These are phyloP conservation scores for Immersiella caudata DNA, from an alignment of 495 filamentous ascomycete species.

Conservation along the genomic window DNA sequence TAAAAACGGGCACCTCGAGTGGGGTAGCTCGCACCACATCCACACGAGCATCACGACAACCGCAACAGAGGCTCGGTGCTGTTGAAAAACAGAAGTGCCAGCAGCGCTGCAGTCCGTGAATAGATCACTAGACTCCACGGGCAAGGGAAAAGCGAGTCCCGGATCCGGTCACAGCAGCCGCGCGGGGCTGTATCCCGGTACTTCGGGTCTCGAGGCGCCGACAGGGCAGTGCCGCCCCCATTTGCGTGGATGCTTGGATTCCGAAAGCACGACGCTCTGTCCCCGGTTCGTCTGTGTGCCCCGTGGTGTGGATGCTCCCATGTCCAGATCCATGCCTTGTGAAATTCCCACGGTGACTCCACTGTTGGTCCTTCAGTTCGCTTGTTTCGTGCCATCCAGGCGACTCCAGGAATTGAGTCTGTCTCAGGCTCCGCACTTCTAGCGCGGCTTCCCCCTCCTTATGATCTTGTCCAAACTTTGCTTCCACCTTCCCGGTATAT, in stretches of 20 bases:
- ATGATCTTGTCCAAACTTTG: constrained; percentile 1
- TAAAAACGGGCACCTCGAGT: not conserved
- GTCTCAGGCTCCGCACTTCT: constrained; percentile 4
- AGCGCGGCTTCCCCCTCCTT: not conserved
- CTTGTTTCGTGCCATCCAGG: constrained; percentile 8
- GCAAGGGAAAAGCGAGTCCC: not conserved
- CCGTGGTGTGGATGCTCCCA: constrained; percentile 9
- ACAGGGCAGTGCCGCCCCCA: not conserved
- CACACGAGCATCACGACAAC: not conserved
- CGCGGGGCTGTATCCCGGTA: constrained; percentile 1
- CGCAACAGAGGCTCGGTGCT: not conserved
- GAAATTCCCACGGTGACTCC: constrained; percentile 18
- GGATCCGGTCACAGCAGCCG: constrained; percentile 1
- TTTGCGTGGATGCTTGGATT: constrained; percentile 8
- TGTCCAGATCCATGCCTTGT: constrained; percentile 4
- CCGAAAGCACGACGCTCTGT: constrained; percentile 6
- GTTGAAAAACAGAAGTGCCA: not conserved
- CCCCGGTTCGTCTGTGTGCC: constrained; percentile 1
- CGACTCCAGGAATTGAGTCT: constrained; percentile 1
- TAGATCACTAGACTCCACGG: not conserved
- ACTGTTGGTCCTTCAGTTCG: constrained; percentile 21
- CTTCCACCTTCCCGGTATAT: too few species aligned
- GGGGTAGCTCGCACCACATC: not conserved
- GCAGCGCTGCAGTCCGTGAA: not conserved
- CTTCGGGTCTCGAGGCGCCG: constrained; percentile 3